Base-by-base conservation (phyloP, 2,329 filamentous ascomycete genomes). In the Nemania diffusa region DNA sequence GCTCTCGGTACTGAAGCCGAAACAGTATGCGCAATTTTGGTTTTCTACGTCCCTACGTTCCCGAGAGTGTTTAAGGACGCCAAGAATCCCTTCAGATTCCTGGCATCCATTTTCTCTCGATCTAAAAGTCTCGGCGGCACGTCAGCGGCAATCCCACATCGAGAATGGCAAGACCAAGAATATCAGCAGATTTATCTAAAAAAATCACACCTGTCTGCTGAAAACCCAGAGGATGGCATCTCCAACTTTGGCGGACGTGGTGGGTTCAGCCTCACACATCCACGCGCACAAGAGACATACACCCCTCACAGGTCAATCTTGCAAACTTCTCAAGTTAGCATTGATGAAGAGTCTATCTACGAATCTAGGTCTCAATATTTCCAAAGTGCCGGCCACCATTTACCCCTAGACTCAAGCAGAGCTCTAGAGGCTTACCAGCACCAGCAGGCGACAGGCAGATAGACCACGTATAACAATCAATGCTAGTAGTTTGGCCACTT, bases 1-100 rank as follows among this genome's bases (percentile, higher is more conserved):
- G 34, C 26, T 1, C 55, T 64, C n/a, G 62, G 55, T 1, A 46
- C 46, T 13, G 15, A 29, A 44, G 55, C 62, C 3, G 62, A 64
- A 48, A 5, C 48, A 26, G 56, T 52, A 20, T 59, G 62, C 17
- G 62, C 34, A 5, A 34, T 59, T 15, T 34, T 64, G 4, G 13
- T 64, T 3, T 59, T 44, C 50, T 59, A 42, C 26, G 62, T 64
- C n/a, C 62, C 62, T n/a, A 56, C n/a, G 3, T 4, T 59, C 3
- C 55, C 56, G 24, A 64, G 48, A 26, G 62, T 48, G 1, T 59
- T 59, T 40, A 59, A 44, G 53, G 4, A 57, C 26, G 3, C 22
- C 5, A 63, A 22, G 27, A 57, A 37, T 40, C 53, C 44, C 24
- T 63, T 63, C n/a, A 34, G n/a, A 46, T 5, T 26, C 37, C 40